phyloP scores from a whole-genome alignment of 2,329 filamentous ascomycete species.

The Aspergillus ustus region DNA sequence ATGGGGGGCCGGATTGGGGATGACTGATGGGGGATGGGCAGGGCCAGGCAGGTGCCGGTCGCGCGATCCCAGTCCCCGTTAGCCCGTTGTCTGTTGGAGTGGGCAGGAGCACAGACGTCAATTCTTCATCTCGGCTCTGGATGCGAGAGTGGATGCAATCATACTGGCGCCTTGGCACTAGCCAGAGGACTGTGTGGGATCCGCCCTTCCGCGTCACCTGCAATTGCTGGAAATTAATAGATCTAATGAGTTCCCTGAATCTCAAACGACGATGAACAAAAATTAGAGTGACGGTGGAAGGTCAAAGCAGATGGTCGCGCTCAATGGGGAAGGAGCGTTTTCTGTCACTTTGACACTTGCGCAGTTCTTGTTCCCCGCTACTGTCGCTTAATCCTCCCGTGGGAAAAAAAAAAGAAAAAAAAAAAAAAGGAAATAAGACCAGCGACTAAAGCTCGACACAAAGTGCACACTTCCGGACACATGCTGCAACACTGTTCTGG shows the following conservation, averaged over 20 bases:
- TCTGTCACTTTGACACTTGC: too few species aligned
- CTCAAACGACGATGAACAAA: neutral
- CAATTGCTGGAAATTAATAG: slow-evolving; percentile 4
- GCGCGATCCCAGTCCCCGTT: slow-evolving; percentile 1
- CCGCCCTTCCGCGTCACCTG: neutral
- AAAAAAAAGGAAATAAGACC: slow-evolving; percentile 9
- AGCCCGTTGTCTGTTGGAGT: too few species aligned
- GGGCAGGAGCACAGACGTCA: slow-evolving; percentile 14
- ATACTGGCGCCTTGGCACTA: neutral
- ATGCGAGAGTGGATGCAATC: slow-evolving; percentile 1
- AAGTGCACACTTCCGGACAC: neutral
- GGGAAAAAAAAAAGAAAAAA: slow-evolving; percentile 5
- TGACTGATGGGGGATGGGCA: too few species aligned
- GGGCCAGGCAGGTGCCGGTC: slow-evolving; percentile 8
- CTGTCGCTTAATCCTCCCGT: neutral
- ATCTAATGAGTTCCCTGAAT: neutral
- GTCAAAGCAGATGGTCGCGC: neutral
- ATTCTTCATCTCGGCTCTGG: slow-evolving; percentile 5
- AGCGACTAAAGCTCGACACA: neutral
- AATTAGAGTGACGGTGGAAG: neutral
- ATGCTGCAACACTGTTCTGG: neutral
- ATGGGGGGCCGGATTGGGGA: neutral
- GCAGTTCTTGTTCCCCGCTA: neutral
- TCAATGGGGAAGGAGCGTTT: too few species aligned
- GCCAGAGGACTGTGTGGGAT: neutral